Conservation (phyloP, 2,329 filamentous ascomycete species). For the Neofusicoccum laricinum region DNA sequence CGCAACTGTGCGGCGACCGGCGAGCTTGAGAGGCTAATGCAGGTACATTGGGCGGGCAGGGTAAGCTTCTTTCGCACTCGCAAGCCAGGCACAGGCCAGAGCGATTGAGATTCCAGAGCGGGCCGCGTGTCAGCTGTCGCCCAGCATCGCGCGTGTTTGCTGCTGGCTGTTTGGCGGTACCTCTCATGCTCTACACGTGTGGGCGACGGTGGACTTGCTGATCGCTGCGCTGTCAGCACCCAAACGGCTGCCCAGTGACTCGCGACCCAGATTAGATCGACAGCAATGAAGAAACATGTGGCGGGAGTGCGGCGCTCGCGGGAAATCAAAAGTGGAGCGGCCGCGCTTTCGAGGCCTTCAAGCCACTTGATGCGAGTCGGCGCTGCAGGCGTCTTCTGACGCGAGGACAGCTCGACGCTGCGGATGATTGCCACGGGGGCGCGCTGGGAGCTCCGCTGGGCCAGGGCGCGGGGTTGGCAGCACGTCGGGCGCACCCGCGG, state of each 20-base stretch:
- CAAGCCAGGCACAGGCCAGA: background rate
- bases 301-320: background rate
- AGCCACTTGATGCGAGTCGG: background rate
- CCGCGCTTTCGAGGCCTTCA: background rate
- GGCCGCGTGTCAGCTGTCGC: background rate
- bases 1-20: background rate
- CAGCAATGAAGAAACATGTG: background rate
- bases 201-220: background rate
- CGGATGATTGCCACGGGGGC: conserved; percentile 6
- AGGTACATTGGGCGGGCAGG: background rate
- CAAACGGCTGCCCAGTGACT: background rate
- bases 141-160: background rate
- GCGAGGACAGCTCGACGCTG: background rate
- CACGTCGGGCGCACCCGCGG: background rate
- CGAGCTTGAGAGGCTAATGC: background rate
- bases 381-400: background rate
- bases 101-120: background rate
- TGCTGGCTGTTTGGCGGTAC: background rate
- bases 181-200: too few species aligned
- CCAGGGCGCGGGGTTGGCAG: background rate
- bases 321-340: conserved; percentile 3
- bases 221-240: background rate
- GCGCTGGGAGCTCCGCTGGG: background rate
- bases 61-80: background rate
- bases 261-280: background rate